Conservation (phyloP, 192 early-diverging fungal species). For the Entophlyctis luteolus region DNA sequence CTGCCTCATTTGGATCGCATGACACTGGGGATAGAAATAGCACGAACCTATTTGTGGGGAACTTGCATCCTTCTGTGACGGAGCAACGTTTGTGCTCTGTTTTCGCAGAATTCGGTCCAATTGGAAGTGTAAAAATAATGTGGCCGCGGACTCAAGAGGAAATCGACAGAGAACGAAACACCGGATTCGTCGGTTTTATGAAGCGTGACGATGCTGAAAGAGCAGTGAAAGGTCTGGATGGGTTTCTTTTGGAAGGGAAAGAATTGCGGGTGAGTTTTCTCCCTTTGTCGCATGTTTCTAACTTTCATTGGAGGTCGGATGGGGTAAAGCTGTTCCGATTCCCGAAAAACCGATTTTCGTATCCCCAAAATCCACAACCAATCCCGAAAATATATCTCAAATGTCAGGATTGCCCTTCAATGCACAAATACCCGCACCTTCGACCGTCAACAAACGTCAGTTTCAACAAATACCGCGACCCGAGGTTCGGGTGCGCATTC, state of each 20-base stretch:
- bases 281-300: conserved; percentile 8
- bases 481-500: conserved; percentile 66
- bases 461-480: conserved; percentile 18
- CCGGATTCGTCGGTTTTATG: conserved; percentile 91
- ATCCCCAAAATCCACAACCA: neutral
- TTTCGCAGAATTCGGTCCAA: conserved; percentile 79
- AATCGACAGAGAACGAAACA: conserved; percentile 70
- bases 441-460: conserved; percentile 1
- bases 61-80: conserved; percentile 68
- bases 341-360: conserved; percentile 67
- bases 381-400: neutral
- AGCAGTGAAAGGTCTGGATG: conserved; percentile 70
- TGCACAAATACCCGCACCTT: conserved; percentile 42
- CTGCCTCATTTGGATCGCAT: conserved; percentile 49
- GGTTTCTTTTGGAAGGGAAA: conserved; percentile 1
- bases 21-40: conserved; percentile 70
- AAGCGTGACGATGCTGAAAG: conserved; percentile 62
- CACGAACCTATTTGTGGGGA: conserved; percentile 83
- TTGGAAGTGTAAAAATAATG: conserved; percentile 92
- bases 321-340: conserved; percentile 78
- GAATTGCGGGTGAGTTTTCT: neutral
- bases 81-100: conserved; percentile 68
- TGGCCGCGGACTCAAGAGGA: conserved; percentile 88
- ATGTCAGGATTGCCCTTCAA: conserved; percentile 58
- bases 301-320: conserved; percentile 70